Base-by-base conservation (phyloP, 129 eudicot species). In the Scalesia atractyloides region DNA sequence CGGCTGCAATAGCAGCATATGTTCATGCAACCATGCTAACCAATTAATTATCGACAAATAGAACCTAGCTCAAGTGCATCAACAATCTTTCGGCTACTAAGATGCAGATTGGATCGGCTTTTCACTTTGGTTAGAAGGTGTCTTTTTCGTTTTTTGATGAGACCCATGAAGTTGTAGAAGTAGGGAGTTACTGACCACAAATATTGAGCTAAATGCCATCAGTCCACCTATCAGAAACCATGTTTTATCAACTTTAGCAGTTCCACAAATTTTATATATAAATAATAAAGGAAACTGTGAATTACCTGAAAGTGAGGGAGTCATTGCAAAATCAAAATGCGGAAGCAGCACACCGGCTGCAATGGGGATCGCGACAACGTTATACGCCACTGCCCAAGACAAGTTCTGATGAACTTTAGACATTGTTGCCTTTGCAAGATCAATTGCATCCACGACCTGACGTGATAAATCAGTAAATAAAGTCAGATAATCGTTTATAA, bases 311-410 rank as follows among this genome's bases (percentile, higher is more conserved):
- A 92, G 86, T 46, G 98, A 92, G 69, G 98, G 98, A 13, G 98
- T 92, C 98, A 92, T 92, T 36, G 98, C 98, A 76, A 89, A 92
- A 85, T 92, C 92, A 54, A 89, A 89, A 52, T 87, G 85, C 39
- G 98, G 98, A 83, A 92, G 96, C 47, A 92, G 75, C 13, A 85
- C 54, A 9, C 98, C 96, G 46, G 98, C 96, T 56, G 98, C 98
- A 75, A 92, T 69, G 49, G 98, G 98, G 68, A 92, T 84, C 11
- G 95, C 94, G 57, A 92, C 83, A 76, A 87, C 80, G 68, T 92
- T 92, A 80, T 92, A 92, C 43, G 95, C 98, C 30, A 92, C 96
- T 19, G 98, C 98, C 98, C 98, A 92, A 14, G 89, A 77, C 73
- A 92, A 76, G 84, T 92, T 92, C 72, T 92, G 98, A 73, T 83